Base-by-base conservation (phyloP, 2,329 filamentous ascomycete species). In the Lachnellula suecica region DNA sequence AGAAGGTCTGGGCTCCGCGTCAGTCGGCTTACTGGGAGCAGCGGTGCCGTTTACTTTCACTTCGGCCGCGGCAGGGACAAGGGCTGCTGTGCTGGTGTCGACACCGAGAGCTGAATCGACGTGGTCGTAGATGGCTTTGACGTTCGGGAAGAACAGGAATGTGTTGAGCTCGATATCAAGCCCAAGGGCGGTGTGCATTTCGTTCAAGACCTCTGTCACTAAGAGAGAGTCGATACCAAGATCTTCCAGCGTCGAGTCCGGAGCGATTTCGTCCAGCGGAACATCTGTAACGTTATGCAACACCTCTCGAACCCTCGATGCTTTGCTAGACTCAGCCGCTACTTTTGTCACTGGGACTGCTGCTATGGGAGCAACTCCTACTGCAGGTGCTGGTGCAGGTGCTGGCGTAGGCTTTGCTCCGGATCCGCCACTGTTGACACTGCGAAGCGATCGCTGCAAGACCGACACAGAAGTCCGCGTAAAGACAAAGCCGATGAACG, bases 171-270 rank as follows among this genome's bases (percentile, higher is more conserved):
- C 27, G 44, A 54, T 43, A 2, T 47, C 25, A 19, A 54, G 13
- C 9, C 35, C 22, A 25, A 58, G 53, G 2, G 25, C 35, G 10
- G 41, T 20, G 31, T 59, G 51, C 9, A 72, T 63, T 15, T 71
- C 69, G 13, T 53, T 52, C 5, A 61, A 50, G 19, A 73, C 53
- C 48, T 72, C 71, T 23, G 64, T 70, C 2, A 56, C 64, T 58
- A 71, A 63, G 9, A 72, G 57, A 7, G 71, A 73, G 49, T 72
- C 71, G 11, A 73, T 61, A 2, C 71, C 71, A 10, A 73, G 51
- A 19, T 53, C 52, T 17, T 42, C 48, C 13, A 54, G 40, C 20
- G 19, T 47, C 2, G 27, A 20, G 11, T 27, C 29, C 8, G 4
- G 10, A 10, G 13, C 24, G 13, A 53, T 48, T 20, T 38, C 40